Conservation (phyloP, 495 filamentous ascomycete species). For the Staphylotrichum tortipilum region DNA sequence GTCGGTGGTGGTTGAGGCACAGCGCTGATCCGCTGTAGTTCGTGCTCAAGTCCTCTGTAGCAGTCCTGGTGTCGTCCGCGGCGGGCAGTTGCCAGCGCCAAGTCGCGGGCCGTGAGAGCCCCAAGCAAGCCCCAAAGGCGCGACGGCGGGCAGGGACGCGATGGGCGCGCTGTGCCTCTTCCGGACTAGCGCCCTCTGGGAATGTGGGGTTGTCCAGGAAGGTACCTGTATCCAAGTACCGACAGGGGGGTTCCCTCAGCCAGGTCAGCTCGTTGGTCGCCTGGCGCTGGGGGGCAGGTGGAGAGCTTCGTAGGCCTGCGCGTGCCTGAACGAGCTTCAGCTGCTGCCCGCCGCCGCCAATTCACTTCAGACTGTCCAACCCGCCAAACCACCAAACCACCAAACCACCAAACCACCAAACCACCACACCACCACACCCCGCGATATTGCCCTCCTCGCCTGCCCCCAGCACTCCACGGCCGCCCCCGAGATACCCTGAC, state of each 20-base stretch:
- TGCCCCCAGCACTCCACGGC: conserved; percentile 1
- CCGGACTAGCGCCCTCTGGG: neutral
- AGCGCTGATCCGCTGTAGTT: too few relatives aligned
- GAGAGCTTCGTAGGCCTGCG: conserved; percentile 24
- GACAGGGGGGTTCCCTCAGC: conserved; percentile 6
- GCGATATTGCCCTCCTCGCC: conserved; percentile 10
- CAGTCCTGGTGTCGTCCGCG: neutral
- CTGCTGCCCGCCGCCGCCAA: too few relatives aligned
- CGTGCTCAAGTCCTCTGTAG: neutral
- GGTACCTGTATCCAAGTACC: conserved; percentile 6
- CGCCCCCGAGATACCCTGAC: conserved; percentile 10
- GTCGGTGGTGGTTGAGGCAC: neutral
- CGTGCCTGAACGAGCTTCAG: conserved; percentile 33
- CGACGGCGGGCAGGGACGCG: conserved; percentile 1
- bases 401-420: neutral
- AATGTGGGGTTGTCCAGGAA: conserved; percentile 4
- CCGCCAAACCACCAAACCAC: conserved; percentile 2
- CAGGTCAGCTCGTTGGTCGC: conserved; percentile 12
- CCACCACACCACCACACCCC: conserved; percentile 2
- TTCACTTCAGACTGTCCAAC: conserved; percentile 9
- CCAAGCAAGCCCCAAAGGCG: conserved; percentile 7
- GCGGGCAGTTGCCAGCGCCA: conserved; percentile 3
- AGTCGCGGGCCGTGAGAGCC: conserved; percentile 10
- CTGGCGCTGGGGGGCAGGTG: conserved; percentile 12
- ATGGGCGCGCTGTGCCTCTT: neutral